Evolutionary conservation across 2,329 filamentous ascomycete species (phyloP), one percentile per base, ranked within the genome.

Genomic region (Aspergillus tamarii): DNA sequence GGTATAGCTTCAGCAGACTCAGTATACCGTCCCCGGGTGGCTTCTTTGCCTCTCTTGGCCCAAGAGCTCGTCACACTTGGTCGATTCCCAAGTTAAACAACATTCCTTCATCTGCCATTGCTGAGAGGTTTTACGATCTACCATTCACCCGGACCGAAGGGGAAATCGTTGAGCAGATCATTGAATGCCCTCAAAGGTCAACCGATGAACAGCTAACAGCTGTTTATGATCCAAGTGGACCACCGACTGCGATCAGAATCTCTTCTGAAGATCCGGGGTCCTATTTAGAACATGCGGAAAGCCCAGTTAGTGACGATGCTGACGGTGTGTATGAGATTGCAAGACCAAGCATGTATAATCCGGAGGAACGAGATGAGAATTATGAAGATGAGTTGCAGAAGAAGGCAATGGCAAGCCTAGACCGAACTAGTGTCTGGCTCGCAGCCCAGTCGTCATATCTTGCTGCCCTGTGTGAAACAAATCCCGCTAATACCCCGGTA

Each of bases 11-110:
- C 66, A 94, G 91, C 23, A 89, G 87, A 64, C 85, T 97, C 23
- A 94, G 94, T 30, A 93, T 98, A 39, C 94, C 94, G 7, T 97
- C 94, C 0, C 94, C 94, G 0, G 91, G 92, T 30, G 93, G 91
- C 0, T 97, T 97, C 83, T 97, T 97, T 78, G 92, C 92, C 2
- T 93, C 91, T 0, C 85, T 97, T 32, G 92, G 91, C 43, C 87
- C 90, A 4, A 86, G 88, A 59, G 88, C 90, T 43, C 88, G 93
- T 59, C 88, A 89, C 72, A 95, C 94, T 14, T 98, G 94, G 94
- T 88, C 92, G 72, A 81, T 89, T 64, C 83, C 85, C 12, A 80
- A 81, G 32, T 81, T 78, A 69, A 83, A 84, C 23, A 84, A 85
- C 14, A 84, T 87, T 9, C 93, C 93, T 1, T 94, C 92, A 0